phyloP scores from a whole-genome alignment of 805 yeast genomes.

The Ogataea philodendri region DNA sequence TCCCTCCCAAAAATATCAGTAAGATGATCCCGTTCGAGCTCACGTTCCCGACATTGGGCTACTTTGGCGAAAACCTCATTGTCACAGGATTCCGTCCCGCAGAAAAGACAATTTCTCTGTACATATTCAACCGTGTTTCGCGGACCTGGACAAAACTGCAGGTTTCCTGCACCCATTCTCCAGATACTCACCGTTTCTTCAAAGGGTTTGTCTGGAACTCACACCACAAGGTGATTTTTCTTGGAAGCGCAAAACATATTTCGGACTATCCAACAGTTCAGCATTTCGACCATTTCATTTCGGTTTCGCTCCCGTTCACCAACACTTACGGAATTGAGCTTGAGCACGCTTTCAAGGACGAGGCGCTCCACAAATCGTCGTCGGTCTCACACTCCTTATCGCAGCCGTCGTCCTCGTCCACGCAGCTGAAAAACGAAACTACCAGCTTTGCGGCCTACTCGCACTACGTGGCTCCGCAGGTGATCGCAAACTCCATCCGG shows the following conservation, averaged over 20 bases:
- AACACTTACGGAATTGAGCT: slow-evolving; percentile 37
- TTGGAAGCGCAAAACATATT: slow-evolving; percentile 54
- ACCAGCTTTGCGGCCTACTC: slow-evolving; percentile 65
- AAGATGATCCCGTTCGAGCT: slow-evolving; percentile 45
- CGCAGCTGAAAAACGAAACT: slow-evolving; percentile 10
- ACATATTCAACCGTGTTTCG: slow-evolving; percentile 50
- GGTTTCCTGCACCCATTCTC: slow-evolving; percentile 50
- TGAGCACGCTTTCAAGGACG: slow-evolving; percentile 1
- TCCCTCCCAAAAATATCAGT: slow-evolving; percentile 2
- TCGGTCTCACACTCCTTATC: slow-evolving; percentile 7
- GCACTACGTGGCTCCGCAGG: slow-evolving; percentile 70
- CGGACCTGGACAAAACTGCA: slow-evolving; percentile 65
- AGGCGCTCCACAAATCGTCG: too few species aligned
- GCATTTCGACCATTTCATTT: slow-evolving; percentile 45
- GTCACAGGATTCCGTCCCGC: slow-evolving; percentile 57
- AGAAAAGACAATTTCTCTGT: slow-evolving; percentile 46
- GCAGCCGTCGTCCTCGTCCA: background rate
- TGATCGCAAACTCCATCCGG: slow-evolving; percentile 60
- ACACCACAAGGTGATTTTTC: slow-evolving; percentile 64
- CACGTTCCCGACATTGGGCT: slow-evolving; percentile 56
- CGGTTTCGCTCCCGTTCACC: slow-evolving; percentile 53
- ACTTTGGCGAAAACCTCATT: slow-evolving; percentile 65
- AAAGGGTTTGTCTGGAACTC: slow-evolving; percentile 74
- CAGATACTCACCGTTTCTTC: slow-evolving; percentile 59
- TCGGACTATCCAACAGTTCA: slow-evolving; percentile 47